Evolutionary conservation across 2,329 filamentous ascomycete species (phyloP).

Genomic region (Fusarium cyanostomum): DNA sequence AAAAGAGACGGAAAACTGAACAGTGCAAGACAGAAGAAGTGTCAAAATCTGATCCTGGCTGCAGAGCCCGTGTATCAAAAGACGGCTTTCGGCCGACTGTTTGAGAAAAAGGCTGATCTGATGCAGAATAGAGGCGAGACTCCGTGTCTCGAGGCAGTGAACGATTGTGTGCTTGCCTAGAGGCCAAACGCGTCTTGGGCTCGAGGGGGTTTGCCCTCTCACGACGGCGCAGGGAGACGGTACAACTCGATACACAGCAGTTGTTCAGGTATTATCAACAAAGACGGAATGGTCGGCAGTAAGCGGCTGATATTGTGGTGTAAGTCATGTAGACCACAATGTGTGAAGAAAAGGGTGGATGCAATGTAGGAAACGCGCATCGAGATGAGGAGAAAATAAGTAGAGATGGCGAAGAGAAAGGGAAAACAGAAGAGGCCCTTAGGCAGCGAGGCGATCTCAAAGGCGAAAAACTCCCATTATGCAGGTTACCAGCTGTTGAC

Average conservation of each 20-base stretch:
- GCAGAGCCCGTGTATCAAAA: background rate
- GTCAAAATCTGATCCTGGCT: background rate
- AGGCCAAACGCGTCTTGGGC: background rate
- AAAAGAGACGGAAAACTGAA: background rate
- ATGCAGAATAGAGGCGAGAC: background rate
- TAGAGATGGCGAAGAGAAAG: background rate
- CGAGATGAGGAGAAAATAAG: background rate
- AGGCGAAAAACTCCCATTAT: background rate
- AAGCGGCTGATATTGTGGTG: background rate
- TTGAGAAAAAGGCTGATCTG: background rate
- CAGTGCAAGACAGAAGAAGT: background rate
- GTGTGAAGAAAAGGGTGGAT: background rate
- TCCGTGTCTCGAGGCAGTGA: background rate
- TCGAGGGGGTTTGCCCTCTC: background rate
- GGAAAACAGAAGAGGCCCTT: background rate
- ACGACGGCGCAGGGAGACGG: background rate
- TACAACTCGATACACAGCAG: background rate
- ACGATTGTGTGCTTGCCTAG: background rate
- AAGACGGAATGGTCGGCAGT: background rate
- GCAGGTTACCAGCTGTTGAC: constrained; percentile 11
- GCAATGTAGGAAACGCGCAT: background rate
- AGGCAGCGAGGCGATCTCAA: background rate
- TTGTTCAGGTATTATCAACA: background rate
- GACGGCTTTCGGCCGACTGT: background rate
- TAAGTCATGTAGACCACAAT: background rate